phyloP scores from a whole-genome alignment of 768 basidiomycete genomes.

The Ramaria sp. region DNA sequence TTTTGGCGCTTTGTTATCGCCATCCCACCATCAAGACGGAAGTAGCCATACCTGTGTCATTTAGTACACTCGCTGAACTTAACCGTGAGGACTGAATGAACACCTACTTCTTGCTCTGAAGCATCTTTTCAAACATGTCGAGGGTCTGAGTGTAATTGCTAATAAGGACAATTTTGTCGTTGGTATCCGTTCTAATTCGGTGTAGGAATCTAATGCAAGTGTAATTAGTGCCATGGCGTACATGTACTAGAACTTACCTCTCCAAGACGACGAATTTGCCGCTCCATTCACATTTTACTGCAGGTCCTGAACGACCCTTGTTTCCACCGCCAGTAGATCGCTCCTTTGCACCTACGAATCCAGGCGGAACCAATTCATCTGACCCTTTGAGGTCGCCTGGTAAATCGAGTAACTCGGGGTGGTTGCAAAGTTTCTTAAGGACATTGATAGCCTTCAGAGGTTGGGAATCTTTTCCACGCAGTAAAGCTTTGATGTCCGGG shows the following conservation, averaged over 20 bases:
- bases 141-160: conserved; percentile 96
- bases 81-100: neutral
- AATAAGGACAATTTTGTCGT: conserved; percentile 93
- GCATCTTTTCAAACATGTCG: conserved; percentile 85
- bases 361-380: conserved; percentile 71
- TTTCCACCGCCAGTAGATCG: conserved; percentile 23
- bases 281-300: conserved; percentile 70
- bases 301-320: conserved; percentile 3
- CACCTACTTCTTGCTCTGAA: conserved; percentile 69
- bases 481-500: conserved; percentile 81
- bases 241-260: conserved; percentile 36
- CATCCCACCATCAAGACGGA: conserved; percentile 94
- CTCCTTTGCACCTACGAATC: conserved; percentile 49
- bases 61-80: neutral
- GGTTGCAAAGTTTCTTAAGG: conserved; percentile 91
- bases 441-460: conserved; percentile 95
- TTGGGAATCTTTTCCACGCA: conserved; percentile 81
- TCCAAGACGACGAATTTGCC: conserved; percentile 94
- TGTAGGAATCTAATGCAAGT: conserved; percentile 58
- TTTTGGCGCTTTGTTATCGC: conserved; percentile 86
- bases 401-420: conserved; percentile 81
- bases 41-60: conserved; percentile 67
- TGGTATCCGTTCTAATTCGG: conserved; percentile 69
- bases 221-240: neutral
- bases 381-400: conserved; percentile 79